Conservation (phyloP, 768 basidiomycete species). For the Boletus insuetus region DNA sequence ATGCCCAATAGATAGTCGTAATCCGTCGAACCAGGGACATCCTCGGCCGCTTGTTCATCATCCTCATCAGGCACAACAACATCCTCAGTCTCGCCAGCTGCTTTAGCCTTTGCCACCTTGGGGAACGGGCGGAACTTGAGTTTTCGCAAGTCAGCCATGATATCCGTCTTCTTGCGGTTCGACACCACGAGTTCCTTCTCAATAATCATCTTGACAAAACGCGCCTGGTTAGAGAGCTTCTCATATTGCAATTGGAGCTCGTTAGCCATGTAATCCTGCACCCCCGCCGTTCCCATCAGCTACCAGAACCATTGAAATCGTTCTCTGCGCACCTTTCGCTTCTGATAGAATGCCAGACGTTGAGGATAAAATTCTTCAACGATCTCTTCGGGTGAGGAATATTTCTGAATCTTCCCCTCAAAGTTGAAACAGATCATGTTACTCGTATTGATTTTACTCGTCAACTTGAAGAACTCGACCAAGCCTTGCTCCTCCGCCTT, state of each 20-base stretch:
- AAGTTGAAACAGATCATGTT: slow-evolving; percentile 99
- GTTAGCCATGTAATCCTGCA: slow-evolving; percentile 78
- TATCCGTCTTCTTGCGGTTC: slow-evolving; percentile 84
- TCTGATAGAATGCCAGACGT: slow-evolving; percentile 89
- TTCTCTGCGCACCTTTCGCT: slow-evolving; percentile 72
- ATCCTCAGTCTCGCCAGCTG: slow-evolving; percentile 62
- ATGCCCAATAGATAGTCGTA: slow-evolving; percentile 94
- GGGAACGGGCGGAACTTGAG: slow-evolving; percentile 91
- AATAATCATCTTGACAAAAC: slow-evolving; percentile 96
- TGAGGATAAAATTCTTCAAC: slow-evolving; percentile 90
- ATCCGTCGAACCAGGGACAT: slow-evolving; percentile 51
- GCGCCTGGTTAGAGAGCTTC: slow-evolving; percentile 88
- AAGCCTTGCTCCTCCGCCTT: slow-evolving; percentile 90
- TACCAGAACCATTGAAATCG: not conserved
- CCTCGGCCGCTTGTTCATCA: slow-evolving; percentile 37
- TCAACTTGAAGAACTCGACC: slow-evolving; percentile 88
- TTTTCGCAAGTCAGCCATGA: slow-evolving; percentile 79
- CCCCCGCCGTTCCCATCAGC: not conserved
- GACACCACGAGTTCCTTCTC: slow-evolving; percentile 77
- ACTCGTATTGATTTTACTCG: slow-evolving; percentile 76
- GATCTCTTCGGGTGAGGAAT: slow-evolving; percentile 85
- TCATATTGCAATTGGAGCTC: slow-evolving; percentile 82
- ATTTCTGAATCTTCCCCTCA: slow-evolving; percentile 94
- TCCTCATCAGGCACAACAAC: slow-evolving; percentile 52
- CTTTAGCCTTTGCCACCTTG: slow-evolving; percentile 68